Evolutionary conservation across 2,329 filamentous ascomycete genomes (phyloP).

Genomic region (Penicillium sp.): DNA sequence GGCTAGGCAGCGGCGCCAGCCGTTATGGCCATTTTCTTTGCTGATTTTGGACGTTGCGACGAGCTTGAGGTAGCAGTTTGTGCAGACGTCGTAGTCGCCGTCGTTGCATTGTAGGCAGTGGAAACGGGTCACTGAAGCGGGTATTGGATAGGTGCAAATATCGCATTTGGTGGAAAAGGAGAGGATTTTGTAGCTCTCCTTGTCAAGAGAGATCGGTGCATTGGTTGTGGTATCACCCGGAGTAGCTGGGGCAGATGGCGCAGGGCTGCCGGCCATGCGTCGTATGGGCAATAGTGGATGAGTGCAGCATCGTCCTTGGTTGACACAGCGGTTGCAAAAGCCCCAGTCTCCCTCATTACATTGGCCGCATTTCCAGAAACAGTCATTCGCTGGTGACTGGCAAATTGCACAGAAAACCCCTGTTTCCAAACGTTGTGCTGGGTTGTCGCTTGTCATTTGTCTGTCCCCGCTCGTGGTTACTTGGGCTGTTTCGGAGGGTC

Average conservation of each 20-base stretch:
- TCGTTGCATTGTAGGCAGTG: slow-evolving; percentile 74
- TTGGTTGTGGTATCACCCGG: slow-evolving; percentile 24
- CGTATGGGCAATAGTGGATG: slow-evolving; percentile 75
- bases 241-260: slow-evolving; percentile 9
- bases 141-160: slow-evolving; percentile 68
- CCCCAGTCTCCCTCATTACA: slow-evolving; percentile 96
- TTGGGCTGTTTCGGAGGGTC: slow-evolving; percentile 26
- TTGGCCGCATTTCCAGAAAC: slow-evolving; percentile 81
- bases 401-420: slow-evolving; percentile 84
- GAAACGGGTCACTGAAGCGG: slow-evolving; percentile 63
- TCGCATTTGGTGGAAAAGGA: slow-evolving; percentile 74
- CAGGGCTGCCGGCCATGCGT: slow-evolving; percentile 45
- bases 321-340: slow-evolving; percentile 83
- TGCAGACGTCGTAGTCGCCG: slow-evolving; percentile 87
- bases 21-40: slow-evolving; percentile 68
- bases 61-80: slow-evolving; percentile 67
- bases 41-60: slow-evolving; percentile 62
- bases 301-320: slow-evolving; percentile 72
- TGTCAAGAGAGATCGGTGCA: slow-evolving; percentile 34
- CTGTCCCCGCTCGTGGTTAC: slow-evolving; percentile 40
- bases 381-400: slow-evolving; percentile 67
- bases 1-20: slow-evolving; percentile 76
- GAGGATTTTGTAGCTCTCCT: slow-evolving; percentile 59
- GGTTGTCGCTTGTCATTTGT: slow-evolving; percentile 61
- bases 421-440: slow-evolving; percentile 62